Conservation (phyloP, 1,284 basidiomycete genomes). For the Psilocybe mexicana region DNA sequence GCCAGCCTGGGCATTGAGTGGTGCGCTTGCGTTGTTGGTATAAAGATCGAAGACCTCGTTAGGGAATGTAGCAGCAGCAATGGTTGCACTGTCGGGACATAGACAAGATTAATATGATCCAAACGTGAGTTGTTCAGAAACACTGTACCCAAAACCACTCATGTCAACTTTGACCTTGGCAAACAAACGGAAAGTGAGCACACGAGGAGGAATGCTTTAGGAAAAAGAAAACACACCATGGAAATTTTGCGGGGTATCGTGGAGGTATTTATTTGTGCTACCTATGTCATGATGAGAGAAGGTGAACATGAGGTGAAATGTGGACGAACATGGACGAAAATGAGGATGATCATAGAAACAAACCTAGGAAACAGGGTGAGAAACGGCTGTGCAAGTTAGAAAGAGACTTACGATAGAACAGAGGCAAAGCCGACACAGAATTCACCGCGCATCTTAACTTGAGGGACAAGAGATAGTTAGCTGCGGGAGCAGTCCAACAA, state of each 20-base stretch:
- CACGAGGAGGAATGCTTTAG: slow-evolving; percentile 3
- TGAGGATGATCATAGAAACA: slow-evolving; percentile 65
- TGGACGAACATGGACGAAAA: slow-evolving; percentile 64
- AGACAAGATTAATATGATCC: neutral
- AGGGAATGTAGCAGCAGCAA: slow-evolving; percentile 44
- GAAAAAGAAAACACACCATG: slow-evolving; percentile 51
- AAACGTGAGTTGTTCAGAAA: neutral
- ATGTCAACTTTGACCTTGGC: slow-evolving; percentile 63
- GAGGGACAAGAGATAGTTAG: slow-evolving; percentile 25
- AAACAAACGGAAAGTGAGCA: slow-evolving; percentile 13
- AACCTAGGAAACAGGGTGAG: slow-evolving; percentile 44
- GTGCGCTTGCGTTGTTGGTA: slow-evolving; percentile 62
- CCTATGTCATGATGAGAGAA: slow-evolving; percentile 41
- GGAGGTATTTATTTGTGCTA: slow-evolving; percentile 79
- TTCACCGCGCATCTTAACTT: slow-evolving; percentile 60
- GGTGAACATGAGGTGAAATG: neutral
- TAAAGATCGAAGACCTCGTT: slow-evolving; percentile 69
- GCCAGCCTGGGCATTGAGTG: slow-evolving; percentile 56
- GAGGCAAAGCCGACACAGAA: slow-evolving; percentile 68
- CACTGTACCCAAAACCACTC: slow-evolving; percentile 19
- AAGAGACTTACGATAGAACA: slow-evolving; percentile 59
- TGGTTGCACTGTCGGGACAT: slow-evolving; percentile 12
- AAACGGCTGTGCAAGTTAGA: slow-evolving; percentile 14
- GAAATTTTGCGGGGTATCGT: slow-evolving; percentile 67
- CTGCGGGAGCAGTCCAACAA: slow-evolving; percentile 13